Base-by-base conservation (phyloP, 2,329 filamentous ascomycete species). In the Penicillium griseofulvum region DNA sequence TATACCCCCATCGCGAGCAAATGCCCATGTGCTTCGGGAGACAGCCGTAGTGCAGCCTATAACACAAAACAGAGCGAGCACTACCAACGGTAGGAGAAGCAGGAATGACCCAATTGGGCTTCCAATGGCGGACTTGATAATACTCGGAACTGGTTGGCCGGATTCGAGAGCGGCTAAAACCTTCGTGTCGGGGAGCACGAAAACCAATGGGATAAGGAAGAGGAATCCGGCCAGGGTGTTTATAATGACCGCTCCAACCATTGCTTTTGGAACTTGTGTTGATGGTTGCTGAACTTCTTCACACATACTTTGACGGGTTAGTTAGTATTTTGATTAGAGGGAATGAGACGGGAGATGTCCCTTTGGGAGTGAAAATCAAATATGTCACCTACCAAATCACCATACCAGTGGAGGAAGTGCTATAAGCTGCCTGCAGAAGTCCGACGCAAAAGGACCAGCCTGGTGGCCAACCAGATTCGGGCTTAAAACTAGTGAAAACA, bases 101-200 rank as follows among this genome's bases (percentile, higher is more conserved):
- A 86, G 87, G 64, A 91, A 90, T 0, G 88, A 88, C 19, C 87
- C 88, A 8, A 77, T 83, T 1, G 84, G 78, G 33, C 84, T 88
- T 1, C 87, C 87, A 0, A 88, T 89, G 5, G 86, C 87, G 0
- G 78, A 84, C 72, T 88, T 87, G 80, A 91, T 91, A 42, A 91
- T 77, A 7, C 86, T 77, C 10, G 86, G 87, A 55, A 91, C 88
- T 1, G 89, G 88, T 66, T 91, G 88, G 8, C 84, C 85, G 59
- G 84, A 88, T 26, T 85, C 80, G 14, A 87, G 85, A 2, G 72
- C 70, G 29, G 88, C 81, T 19, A 91, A 80, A 43, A 78, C 72
- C 55, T 81, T 65, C 8, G 90, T 80, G 53, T 88, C 82, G 0
- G 87, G 87, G 14, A 91, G 78, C 33, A 90, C 86, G 69, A 91